Evolutionary conservation across 2,329 filamentous ascomycete species (phyloP), one percentile per base, ranked within the genome.

Genomic region (Paraconiothyrium brasiliense): DNA sequence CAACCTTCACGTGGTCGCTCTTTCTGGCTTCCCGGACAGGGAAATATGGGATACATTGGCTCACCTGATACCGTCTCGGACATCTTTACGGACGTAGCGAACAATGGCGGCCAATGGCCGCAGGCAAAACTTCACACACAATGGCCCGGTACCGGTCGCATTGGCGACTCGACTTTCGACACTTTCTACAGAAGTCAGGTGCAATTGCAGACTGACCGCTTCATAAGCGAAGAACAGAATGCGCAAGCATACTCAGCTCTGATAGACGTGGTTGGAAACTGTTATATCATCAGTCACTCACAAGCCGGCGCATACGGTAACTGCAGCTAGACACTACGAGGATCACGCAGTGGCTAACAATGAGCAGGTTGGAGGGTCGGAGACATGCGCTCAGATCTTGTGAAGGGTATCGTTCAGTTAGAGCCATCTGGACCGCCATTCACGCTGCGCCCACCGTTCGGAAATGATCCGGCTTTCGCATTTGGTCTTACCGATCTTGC

Each of bases 241-340:
- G 76, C 76, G 24, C 64, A 76, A 11, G 80, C 81, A 0, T 80
- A 84, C 8, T 71, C 73, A 3, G 76, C 74, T 1, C 77, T 86
- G 1, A 76, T 87, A 11, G 73, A 82, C 14, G 69, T 65, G 10
- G 82, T 82, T 16, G 82, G 80, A 2, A 71, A 75, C 0, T 77
- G 78, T 0, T 73, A 84, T 44, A 67, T 87, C 3, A 63, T 89
- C 11, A 82, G 82, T 0, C 83, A 88, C 63, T 85, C 83, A 0
- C 80, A 85, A 16, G 83, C 83, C 4, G 81, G 82, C 0, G 76
- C 76, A 11, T 80, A 81, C 61, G 80, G 77, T 44, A 54, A 13
- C 20, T n/a, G 32, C 24, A 43, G 22, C 22, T 7, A 3, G 14
- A 20, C 2, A 4, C 2, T 54, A 20, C 24, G 20, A 13, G 27